These are phyloP conservation scores for Lasiosphaeria ovina DNA, from an alignment of 495 filamentous ascomycete genomes.

Conservation along the genomic window DNA sequence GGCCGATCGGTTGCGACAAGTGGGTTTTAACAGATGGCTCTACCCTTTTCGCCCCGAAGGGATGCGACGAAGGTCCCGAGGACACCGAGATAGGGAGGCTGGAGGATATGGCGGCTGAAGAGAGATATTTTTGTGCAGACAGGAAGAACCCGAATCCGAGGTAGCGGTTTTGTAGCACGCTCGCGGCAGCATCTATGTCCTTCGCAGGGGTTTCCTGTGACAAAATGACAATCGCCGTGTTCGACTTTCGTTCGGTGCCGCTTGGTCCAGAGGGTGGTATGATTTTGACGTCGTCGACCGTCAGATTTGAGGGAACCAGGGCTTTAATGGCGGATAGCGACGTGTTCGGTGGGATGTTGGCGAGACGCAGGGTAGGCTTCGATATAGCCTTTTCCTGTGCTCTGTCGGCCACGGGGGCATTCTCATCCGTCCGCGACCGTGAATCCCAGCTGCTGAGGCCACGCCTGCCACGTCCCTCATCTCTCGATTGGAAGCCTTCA, in stretches of 20 bases:
- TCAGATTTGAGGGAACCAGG: slow-evolving; percentile 64
- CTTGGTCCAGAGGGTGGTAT: slow-evolving; percentile 45
- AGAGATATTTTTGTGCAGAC: slow-evolving; percentile 75
- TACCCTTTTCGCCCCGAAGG: slow-evolving; percentile 83
- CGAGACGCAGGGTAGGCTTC: slow-evolving; percentile 82
- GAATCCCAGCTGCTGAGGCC: slow-evolving; percentile 43
- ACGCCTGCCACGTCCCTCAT: slow-evolving; percentile 35
- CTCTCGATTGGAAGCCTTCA: slow-evolving; percentile 35
- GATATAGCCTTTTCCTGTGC: slow-evolving; percentile 72
- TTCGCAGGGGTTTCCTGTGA: slow-evolving; percentile 79
- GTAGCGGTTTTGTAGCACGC: slow-evolving; percentile 77
- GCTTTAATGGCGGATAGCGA: slow-evolving; percentile 73
- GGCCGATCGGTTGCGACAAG: slow-evolving; percentile 58
- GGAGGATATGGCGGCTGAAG: slow-evolving; percentile 69
- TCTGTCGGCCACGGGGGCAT: slow-evolving; percentile 26
- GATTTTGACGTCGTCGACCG: slow-evolving; percentile 75
- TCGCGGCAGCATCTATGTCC: slow-evolving; percentile 81
- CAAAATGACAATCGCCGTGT: slow-evolving; percentile 80
- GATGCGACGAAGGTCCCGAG: slow-evolving; percentile 58
- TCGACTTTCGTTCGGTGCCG: slow-evolving; percentile 69
- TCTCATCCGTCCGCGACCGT: slow-evolving; percentile 39
- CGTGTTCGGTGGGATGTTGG: slow-evolving; percentile 59
- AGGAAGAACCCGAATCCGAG: slow-evolving; percentile 86
- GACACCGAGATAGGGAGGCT: slow-evolving; percentile 51
- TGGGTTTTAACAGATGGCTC: slow-evolving; percentile 44